phyloP scores from a whole-genome alignment of 768 basidiomycete species.

The Mycena pura region DNA sequence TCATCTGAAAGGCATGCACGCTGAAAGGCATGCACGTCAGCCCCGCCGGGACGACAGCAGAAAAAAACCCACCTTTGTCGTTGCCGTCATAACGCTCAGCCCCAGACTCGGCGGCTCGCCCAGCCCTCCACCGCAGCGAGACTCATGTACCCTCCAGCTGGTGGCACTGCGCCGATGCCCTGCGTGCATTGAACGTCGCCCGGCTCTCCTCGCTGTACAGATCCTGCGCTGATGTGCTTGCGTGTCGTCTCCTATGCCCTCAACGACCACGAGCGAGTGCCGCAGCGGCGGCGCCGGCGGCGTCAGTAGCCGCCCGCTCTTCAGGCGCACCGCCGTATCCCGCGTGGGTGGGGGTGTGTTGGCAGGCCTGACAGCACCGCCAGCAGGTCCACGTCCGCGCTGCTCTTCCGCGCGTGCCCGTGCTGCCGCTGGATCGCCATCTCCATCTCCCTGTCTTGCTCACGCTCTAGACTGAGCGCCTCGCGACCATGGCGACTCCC shows the following conservation, averaged over 20 bases:
- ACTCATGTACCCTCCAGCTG: constrained; percentile 67
- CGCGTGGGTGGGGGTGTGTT: background rate
- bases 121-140: constrained; percentile 70
- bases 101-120: constrained; percentile 56
- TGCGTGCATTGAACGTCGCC: constrained; percentile 67
- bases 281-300: constrained; percentile 39
- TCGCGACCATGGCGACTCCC: background rate
- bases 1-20: too few relatives aligned
- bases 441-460: background rate
- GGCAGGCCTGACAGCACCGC: constrained; percentile 13
- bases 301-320: constrained; percentile 24
- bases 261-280: constrained; percentile 29
- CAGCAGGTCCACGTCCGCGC: constrained; percentile 26
- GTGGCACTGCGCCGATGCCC: constrained; percentile 63
- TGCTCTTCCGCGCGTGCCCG: constrained; percentile 26
- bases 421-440: background rate
- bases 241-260: constrained; percentile 24
- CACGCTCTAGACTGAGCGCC: background rate
- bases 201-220: constrained; percentile 2
- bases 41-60: too few relatives aligned
- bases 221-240: constrained; percentile 5
- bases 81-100: background rate
- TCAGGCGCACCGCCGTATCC: too few relatives aligned
- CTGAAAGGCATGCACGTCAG: too few relatives aligned
- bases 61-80: background rate